Evolutionary conservation across 208 protist genomes (phyloP).

Genomic region (Histomonas meleagridis): DNA sequence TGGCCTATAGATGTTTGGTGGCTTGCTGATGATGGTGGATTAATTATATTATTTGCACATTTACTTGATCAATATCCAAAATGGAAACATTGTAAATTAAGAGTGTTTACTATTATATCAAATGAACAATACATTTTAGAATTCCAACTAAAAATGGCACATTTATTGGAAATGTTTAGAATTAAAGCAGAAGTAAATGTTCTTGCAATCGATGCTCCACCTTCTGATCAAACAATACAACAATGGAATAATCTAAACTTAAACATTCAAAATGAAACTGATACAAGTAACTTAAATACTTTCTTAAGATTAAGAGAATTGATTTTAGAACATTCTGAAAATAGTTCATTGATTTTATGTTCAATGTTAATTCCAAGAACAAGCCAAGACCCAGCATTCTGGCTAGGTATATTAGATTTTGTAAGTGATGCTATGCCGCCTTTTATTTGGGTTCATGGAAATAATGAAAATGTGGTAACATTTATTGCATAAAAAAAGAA

Average conservation of each 20-base stretch:
- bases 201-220: not conserved
- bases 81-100: not conserved
- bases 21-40: slow-evolving; percentile 6
- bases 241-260: not conserved
- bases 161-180: not conserved
- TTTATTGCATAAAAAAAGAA: slow-evolving; percentile 1
- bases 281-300: not conserved
- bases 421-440: not conserved
- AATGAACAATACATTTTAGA: not conserved
- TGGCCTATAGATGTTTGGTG: slow-evolving; percentile 28
- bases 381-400: not conserved
- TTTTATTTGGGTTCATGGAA: slow-evolving; percentile 29
- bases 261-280: not conserved
- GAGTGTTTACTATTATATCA: not conserved
- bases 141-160: not conserved
- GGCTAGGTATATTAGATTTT: not conserved
- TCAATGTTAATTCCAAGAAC: not conserved
- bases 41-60: not conserved
- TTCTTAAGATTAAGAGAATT: slow-evolving; percentile 19
- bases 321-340: not conserved
- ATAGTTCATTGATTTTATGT: not conserved
- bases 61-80: not conserved
- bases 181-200: not conserved
- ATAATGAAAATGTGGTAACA: slow-evolving; percentile 8
- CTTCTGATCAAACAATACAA: not conserved